Conservation (phyloP, 495 filamentous ascomycete species). For the Tirmania nivea region DNA sequence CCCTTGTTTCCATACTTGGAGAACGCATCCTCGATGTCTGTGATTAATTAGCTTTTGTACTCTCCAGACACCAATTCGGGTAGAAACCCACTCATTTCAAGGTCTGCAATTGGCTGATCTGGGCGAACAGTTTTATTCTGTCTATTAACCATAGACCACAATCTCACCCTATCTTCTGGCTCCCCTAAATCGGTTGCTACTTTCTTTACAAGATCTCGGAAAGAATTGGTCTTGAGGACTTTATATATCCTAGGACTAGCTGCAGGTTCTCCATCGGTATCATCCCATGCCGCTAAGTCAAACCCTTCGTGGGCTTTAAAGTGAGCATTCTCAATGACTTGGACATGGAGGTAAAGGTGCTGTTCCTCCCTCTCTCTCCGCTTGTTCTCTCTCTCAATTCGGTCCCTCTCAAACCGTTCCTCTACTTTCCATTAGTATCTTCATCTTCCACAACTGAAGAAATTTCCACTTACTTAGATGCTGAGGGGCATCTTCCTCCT, state of each 20-base stretch:
- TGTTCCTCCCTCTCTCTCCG: conserved; percentile 81
- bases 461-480: conserved; percentile 45
- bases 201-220: conserved; percentile 45
- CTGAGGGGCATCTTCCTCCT: conserved; percentile 50
- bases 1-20: conserved; percentile 46
- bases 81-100: conserved; percentile 32
- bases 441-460: neutral
- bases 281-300: conserved; percentile 56
- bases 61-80: neutral
- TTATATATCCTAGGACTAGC: conserved; percentile 40
- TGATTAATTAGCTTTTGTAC: conserved; percentile 1
- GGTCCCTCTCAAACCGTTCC: conserved; percentile 55
- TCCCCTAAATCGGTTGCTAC: conserved; percentile 45
- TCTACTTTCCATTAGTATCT: conserved; percentile 23
- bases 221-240: conserved; percentile 45
- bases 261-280: conserved; percentile 31
- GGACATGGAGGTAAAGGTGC: conserved; percentile 69
- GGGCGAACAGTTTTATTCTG: conserved; percentile 93
- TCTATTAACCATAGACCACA: conserved; percentile 96
- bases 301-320: conserved; percentile 66
- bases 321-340: conserved; percentile 36
- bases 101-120: conserved; percentile 59
- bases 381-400: conserved; percentile 43
- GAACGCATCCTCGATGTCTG: conserved; percentile 53
- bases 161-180: conserved; percentile 40